phyloP scores from a whole-genome alignment of 306 rosid species.

The Cucumis melo region DNA sequence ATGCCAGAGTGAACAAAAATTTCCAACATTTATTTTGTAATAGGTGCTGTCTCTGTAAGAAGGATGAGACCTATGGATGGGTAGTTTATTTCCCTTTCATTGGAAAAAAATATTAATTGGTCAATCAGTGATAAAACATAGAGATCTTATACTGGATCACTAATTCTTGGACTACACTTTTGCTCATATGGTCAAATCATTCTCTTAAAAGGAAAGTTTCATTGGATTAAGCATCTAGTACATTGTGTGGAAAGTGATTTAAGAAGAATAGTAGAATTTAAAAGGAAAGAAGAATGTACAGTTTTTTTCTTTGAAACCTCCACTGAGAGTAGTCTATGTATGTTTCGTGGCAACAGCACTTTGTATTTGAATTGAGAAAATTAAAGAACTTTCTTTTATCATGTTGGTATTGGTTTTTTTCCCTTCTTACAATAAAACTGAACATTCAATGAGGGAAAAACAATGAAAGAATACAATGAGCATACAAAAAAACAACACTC shows the following conservation, averaged over 20 bases:
- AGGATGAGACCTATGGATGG: background rate
- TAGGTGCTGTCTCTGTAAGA: background rate
- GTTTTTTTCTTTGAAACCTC: background rate
- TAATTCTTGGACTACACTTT: background rate
- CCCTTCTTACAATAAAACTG: background rate
- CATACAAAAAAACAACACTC: background rate
- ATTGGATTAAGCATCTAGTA: background rate
- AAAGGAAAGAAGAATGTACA: background rate
- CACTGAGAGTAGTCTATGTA: background rate
- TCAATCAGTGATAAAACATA: background rate
- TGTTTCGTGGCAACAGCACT: background rate
- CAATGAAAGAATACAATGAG: background rate
- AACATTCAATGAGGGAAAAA: too few relatives aligned
- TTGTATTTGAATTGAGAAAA: background rate
- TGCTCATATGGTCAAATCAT: background rate
- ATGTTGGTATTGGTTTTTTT: background rate
- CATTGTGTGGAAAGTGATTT: background rate
- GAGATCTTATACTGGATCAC: background rate
- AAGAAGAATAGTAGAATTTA: background rate
- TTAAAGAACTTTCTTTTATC: background rate
- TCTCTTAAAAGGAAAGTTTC: background rate
- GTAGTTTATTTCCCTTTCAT: background rate
- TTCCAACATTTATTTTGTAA: background rate
- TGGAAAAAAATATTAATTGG: background rate
- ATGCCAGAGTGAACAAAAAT: background rate